Conservation (phyloP, 2,329 filamentous ascomycete genomes). For the Xylariaceae sp. region DNA sequence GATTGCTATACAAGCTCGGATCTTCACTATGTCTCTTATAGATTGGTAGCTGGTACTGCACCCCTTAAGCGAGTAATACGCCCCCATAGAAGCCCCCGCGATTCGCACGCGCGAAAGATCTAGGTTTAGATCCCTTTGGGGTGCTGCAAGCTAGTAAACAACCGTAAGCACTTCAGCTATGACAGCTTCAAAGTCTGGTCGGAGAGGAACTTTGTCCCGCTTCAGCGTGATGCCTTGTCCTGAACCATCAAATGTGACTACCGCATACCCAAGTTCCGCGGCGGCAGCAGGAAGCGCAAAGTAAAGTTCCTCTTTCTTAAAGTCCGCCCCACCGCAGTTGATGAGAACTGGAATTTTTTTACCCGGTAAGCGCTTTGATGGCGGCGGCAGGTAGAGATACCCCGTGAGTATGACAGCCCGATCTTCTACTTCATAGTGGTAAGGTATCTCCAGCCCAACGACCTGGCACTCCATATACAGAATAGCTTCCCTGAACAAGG, state of each 20-base stretch:
- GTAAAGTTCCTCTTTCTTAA: constrained; percentile 43
- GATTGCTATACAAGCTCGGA: too few relatives aligned
- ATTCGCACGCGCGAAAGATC: not conserved
- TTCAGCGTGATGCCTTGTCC: constrained; percentile 44
- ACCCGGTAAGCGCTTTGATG: constrained; percentile 11
- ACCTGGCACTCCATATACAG: too few relatives aligned
- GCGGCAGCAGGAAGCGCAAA: constrained; percentile 31
- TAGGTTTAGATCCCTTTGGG: constrained; percentile 5
- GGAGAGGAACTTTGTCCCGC: constrained; percentile 5
- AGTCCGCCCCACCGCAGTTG: constrained; percentile 39
- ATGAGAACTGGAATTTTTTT: constrained; percentile 39
- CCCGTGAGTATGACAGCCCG: constrained; percentile 32
- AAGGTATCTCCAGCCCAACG: too few relatives aligned
- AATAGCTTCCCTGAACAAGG: too few relatives aligned
- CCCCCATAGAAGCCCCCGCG: constrained; percentile 11
- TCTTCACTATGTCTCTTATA: too few relatives aligned
- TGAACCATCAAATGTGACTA: constrained; percentile 48
- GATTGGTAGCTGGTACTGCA: too few relatives aligned
- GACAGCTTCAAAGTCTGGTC: constrained; percentile 15
- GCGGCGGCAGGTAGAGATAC: constrained; percentile 38
- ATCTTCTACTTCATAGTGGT: constrained; percentile 11
- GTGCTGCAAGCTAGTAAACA: not conserved
- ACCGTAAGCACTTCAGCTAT: not conserved
- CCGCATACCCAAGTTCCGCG: constrained; percentile 42
- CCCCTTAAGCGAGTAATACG: too few relatives aligned